Percentiles rank a stretch among this genome's conserved stretches.
Conservation (phyloP, 192 early-diverging fungal species). For the Endogone sp. region DNA sequence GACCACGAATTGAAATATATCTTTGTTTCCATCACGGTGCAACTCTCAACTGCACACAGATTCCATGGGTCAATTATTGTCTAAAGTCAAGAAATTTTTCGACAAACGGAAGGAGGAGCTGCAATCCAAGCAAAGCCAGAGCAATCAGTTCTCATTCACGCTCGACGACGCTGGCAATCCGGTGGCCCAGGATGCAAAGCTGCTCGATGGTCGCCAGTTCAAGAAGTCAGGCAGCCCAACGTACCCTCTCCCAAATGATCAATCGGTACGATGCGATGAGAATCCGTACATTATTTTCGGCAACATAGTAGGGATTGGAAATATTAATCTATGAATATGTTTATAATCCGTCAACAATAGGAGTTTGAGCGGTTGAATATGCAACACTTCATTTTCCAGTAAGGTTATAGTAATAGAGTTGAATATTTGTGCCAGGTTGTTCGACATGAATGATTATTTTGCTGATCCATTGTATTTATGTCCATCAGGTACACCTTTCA, state of each 20-base stretch:
- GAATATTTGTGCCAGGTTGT: neutral
- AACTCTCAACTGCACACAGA: neutral
- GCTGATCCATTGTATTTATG: neutral
- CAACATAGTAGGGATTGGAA: neutral
- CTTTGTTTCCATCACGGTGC: neutral
- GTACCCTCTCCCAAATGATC: neutral
- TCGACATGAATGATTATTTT: neutral
- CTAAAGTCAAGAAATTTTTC: neutral
- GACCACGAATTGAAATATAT: neutral
- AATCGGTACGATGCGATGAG: neutral
- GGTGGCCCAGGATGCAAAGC: neutral
- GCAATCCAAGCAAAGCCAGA: too few relatives aligned
- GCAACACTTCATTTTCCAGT: neutral
- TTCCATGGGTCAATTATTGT: neutral
- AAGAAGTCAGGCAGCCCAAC: neutral
- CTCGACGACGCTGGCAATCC: neutral
- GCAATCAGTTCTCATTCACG: neutral
- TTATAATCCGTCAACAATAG: neutral
- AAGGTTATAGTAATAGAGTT: neutral
- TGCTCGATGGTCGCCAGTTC: neutral
- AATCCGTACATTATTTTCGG: neutral
- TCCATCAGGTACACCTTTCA: neutral
- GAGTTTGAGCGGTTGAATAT: neutral
- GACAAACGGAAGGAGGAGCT: too few relatives aligned
- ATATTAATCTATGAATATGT: neutral